Conservation (phyloP, 176 grass and related monocot genomes). For the Hordeum marinum region DNA sequence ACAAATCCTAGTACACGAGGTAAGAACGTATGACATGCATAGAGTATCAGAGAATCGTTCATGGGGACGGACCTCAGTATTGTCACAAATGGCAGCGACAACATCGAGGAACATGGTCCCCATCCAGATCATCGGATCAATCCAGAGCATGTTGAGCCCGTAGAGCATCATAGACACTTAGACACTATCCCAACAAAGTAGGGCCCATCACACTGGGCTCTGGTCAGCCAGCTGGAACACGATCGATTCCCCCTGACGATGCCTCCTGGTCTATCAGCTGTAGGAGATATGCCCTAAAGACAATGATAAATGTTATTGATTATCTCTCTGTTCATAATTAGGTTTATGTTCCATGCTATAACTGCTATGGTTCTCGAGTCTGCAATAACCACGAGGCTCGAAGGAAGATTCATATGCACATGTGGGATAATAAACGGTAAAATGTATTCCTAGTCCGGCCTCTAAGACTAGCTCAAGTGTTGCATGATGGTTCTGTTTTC, state of each 20-base stretch:
- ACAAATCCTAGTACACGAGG: background rate
- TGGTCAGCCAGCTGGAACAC: conserved; percentile 64
- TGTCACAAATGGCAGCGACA: conserved; percentile 58
- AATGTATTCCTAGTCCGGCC: too few species aligned
- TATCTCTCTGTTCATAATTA: too few species aligned
- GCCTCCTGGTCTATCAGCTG: background rate
- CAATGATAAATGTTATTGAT: too few species aligned
- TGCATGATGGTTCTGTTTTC: too few species aligned
- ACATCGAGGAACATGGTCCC: conserved; percentile 64
- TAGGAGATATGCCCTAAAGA: too few species aligned
- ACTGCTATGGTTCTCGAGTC: too few species aligned
- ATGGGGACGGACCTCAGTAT: conserved; percentile 59
- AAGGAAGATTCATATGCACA: too few species aligned
- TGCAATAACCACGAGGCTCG: too few species aligned
- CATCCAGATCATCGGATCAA: conserved; percentile 58
- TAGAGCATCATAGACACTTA: conserved; percentile 43
- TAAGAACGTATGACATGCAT: background rate
- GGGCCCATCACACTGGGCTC: conserved; percentile 58
- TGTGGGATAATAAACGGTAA: too few species aligned
- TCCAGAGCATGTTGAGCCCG: conserved; percentile 75
- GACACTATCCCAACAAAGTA: conserved; percentile 72
- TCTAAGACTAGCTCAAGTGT: too few species aligned
- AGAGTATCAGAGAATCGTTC: background rate
- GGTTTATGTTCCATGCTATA: too few species aligned
- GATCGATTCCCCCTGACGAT: conserved; percentile 67